These are phyloP conservation scores for Cryptococcus deneoformans DNA, from an alignment of 1,284 basidiomycete species.

Conservation along the genomic window DNA sequence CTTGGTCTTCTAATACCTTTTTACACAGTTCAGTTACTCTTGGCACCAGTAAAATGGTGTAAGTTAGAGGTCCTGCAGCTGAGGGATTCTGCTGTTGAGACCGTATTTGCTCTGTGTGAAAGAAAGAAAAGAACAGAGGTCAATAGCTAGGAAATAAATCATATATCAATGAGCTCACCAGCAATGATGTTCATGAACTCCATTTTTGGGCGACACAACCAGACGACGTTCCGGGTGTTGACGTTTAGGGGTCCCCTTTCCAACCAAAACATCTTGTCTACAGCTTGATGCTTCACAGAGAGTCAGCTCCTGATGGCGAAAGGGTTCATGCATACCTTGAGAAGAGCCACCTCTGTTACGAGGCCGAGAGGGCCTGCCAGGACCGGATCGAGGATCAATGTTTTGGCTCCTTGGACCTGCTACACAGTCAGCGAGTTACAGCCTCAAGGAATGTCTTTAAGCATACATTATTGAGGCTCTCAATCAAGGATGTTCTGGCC, in stretches of 20 bases:
- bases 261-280: constrained; percentile 99
- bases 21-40: constrained; percentile 80
- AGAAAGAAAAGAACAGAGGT: background rate
- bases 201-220: constrained; percentile 85
- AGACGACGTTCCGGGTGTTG: constrained; percentile 84
- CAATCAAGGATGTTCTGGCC: constrained; percentile 70
- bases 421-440: background rate
- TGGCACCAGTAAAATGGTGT: constrained; percentile 87
- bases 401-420: constrained; percentile 91
- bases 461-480: constrained; percentile 75
- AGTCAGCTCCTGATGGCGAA: background rate
- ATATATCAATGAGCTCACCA: constrained; percentile 55
- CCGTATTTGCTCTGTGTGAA: constrained; percentile 73
- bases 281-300: constrained; percentile 78
- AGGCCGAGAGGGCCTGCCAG: constrained; percentile 90
- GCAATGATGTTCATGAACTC: constrained; percentile 85
- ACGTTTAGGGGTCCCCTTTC: constrained; percentile 81
- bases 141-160: background rate
- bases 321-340: constrained; percentile 63
- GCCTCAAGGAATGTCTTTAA: background rate
- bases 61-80: constrained; percentile 53
- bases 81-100: constrained; percentile 60
- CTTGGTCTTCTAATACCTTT: constrained; percentile 82
- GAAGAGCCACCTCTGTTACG: constrained; percentile 82
- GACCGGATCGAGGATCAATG: constrained; percentile 83